These are phyloP conservation scores for Cladosporium sphaerospermum DNA, from an alignment of 2,329 filamentous ascomycete genomes.

Conservation along the genomic window DNA sequence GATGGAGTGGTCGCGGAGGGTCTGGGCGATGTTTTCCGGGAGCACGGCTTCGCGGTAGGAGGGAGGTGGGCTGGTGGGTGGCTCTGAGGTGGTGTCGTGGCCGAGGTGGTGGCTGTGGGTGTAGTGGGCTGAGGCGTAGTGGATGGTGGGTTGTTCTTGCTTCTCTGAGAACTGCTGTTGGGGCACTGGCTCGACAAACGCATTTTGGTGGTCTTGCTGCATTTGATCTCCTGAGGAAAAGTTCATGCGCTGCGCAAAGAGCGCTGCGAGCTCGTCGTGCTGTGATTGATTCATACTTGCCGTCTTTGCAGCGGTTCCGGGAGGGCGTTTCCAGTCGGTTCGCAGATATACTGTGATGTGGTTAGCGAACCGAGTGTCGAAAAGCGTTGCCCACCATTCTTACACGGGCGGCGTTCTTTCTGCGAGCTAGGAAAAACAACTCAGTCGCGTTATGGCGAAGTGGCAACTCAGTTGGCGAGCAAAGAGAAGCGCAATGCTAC, in stretches of 20 bases:
- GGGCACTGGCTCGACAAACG: constrained; percentile 1
- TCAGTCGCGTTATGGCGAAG: too few species aligned
- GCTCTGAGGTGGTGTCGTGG: constrained; percentile 34
- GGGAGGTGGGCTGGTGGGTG: constrained; percentile 27
- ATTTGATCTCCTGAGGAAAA: not conserved
- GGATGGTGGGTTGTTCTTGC: constrained; percentile 43
- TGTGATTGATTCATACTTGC: constrained; percentile 47
- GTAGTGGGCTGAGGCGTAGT: constrained; percentile 79
- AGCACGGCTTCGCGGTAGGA: constrained; percentile 25
- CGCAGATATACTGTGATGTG: constrained; percentile 37
- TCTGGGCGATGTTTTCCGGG: constrained; percentile 34
- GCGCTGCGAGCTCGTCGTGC: constrained; percentile 73
- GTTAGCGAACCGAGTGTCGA: not conserved
- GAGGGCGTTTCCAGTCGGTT: constrained; percentile 38
- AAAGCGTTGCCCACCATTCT: constrained; percentile 20
- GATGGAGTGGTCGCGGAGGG: constrained; percentile 60
- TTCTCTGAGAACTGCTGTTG: not conserved
- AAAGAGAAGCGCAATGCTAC: constrained; percentile 20
- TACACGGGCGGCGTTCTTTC: constrained; percentile 26
- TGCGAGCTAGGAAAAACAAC: too few species aligned
- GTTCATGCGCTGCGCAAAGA: constrained; percentile 71
- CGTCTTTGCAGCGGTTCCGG: constrained; percentile 36
- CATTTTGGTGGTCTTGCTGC: not conserved
- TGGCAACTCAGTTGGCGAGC: constrained; percentile 21
- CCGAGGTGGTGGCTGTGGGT: constrained; percentile 62